A percentile compares a stretch with the other conserved stretches of the same genome.
Conservation (phyloP, 2,329 filamentous ascomycete genomes). For the Bimuria novae-zelandiae region DNA sequence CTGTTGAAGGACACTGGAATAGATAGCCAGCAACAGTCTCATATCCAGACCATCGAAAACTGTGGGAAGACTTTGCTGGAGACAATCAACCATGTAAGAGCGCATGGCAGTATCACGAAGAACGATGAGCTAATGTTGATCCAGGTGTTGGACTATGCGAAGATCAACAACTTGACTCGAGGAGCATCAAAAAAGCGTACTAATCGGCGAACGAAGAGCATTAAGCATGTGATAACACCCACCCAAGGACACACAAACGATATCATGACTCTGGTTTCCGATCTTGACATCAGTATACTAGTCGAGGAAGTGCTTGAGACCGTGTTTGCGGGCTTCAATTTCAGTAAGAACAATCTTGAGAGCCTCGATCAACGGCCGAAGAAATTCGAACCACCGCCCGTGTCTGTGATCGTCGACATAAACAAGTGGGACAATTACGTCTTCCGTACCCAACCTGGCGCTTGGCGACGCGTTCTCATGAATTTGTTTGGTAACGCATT, state of each 20-base stretch:
- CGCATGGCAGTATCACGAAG: not conserved
- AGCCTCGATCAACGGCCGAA: constrained; percentile 26
- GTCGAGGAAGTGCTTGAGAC: constrained; percentile 46
- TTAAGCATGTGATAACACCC: constrained; percentile 37
- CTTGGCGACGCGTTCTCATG: constrained; percentile 47
- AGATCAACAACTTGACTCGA: constrained; percentile 44
- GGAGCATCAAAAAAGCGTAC: constrained; percentile 32
- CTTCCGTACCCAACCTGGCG: constrained; percentile 45
- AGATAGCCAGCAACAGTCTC: constrained; percentile 48
- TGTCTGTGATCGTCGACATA: constrained; percentile 43
- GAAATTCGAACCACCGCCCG: constrained; percentile 22
- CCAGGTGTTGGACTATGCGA: constrained; percentile 48
- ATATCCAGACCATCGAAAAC: constrained; percentile 44
- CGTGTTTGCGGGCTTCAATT: constrained; percentile 44
- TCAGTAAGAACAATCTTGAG: constrained; percentile 36
- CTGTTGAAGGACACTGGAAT: constrained; percentile 39
- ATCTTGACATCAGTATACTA: constrained; percentile 41
- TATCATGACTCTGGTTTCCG: constrained; percentile 41
- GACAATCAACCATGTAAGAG: constrained; percentile 47
- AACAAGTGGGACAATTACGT: constrained; percentile 41
- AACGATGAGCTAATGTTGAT: constrained; percentile 12
- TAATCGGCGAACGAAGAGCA: constrained; percentile 36
- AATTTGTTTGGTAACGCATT: constrained; percentile 48
- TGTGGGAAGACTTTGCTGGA: constrained; percentile 48
- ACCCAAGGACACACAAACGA: constrained; percentile 39